Percentiles rank a stretch among this genome's conserved stretches.
Conservation (phyloP, 2,329 filamentous ascomycete species). For the Aspergillus texensis region DNA sequence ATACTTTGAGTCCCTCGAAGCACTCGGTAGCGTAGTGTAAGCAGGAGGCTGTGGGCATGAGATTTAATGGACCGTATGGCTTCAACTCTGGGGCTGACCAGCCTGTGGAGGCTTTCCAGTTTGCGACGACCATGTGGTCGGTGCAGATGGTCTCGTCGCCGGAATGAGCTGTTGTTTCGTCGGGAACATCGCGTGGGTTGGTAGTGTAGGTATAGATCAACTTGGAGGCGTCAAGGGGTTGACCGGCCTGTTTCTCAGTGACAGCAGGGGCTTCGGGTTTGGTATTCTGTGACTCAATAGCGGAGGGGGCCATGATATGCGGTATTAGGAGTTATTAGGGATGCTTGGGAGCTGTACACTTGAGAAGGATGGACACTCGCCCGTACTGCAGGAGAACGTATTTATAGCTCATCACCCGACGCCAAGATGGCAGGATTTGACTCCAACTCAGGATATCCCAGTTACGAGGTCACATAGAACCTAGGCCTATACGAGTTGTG, state of each 20-base stretch:
- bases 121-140: constrained; percentile 79
- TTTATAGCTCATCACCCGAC: neutral
- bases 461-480: neutral
- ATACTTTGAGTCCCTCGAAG: constrained; percentile 78
- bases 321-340: neutral
- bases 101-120: constrained; percentile 64
- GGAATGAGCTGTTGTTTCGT: neutral
- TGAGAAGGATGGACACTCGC: neutral
- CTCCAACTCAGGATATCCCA: neutral
- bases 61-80: constrained; percentile 71
- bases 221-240: neutral
- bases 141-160: constrained; percentile 49
- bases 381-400: neutral
- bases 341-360: neutral
- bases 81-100: constrained; percentile 72
- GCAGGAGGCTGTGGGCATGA: constrained; percentile 75
- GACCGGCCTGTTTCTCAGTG: neutral
- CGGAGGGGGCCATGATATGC: neutral
- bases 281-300: neutral
- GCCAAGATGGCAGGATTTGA: neutral
- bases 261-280: neutral
- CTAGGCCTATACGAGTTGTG: neutral
- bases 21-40: constrained; percentile 85
- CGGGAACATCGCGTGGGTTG: neutral
- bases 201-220: neutral